Conservation (phyloP, 495 filamentous ascomycete species). For the Lepraria neglecta region DNA sequence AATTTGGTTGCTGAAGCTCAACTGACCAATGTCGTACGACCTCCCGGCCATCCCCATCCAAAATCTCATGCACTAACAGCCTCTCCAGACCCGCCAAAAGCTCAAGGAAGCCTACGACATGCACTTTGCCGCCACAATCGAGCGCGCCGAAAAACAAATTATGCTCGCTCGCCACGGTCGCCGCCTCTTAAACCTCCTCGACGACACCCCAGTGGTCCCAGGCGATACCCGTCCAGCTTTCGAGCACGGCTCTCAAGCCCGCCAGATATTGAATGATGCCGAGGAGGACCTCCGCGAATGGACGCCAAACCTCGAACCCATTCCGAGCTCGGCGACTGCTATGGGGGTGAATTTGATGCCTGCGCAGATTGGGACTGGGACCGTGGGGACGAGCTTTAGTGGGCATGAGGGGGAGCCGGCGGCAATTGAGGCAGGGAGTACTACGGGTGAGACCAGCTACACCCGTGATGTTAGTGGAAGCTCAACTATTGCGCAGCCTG, state of each 20-base stretch:
- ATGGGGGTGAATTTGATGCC: conserved; percentile 31
- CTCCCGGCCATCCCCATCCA: background rate
- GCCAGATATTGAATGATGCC: conserved; percentile 84
- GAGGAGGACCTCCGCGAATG: conserved; percentile 80
- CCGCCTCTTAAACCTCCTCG: conserved; percentile 77
- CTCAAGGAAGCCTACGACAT: conserved; percentile 87
- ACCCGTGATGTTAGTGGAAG: conserved; percentile 21
- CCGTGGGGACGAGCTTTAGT: conserved; percentile 17
- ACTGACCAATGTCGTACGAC: conserved; percentile 78
- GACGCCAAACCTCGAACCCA: conserved; percentile 54
- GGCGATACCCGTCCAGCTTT: conserved; percentile 69
- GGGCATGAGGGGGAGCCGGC: conserved; percentile 15
- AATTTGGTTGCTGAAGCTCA: conserved; percentile 94
- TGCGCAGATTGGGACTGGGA: conserved; percentile 12
- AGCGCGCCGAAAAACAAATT: conserved; percentile 92
- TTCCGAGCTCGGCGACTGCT: conserved; percentile 36
- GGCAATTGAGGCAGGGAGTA: conserved; percentile 2
- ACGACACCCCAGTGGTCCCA: conserved; percentile 84
- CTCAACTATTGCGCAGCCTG: conserved; percentile 16
- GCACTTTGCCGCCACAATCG: conserved; percentile 81
- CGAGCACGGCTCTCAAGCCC: conserved; percentile 55
- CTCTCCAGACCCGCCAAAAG: conserved; percentile 71
- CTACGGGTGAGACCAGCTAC: conserved; percentile 11
- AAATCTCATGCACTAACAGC: background rate
- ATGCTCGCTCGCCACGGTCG: conserved; percentile 86